phyloP scores from a whole-genome alignment of 106 monocot genomes.

The Xerophyta viscosa region DNA sequence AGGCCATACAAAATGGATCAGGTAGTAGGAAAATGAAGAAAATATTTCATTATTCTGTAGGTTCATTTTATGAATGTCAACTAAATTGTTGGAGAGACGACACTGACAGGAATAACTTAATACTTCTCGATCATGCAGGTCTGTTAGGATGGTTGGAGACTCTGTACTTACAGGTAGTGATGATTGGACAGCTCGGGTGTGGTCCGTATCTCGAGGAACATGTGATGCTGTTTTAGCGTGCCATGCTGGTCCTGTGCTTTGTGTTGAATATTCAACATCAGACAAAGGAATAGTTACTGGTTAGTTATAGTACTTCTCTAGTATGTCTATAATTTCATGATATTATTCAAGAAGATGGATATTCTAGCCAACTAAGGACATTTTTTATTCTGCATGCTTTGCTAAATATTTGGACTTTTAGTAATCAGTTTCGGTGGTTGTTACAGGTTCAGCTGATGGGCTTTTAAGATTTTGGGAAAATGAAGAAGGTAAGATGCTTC shows the following conservation, averaged over 20 bases:
- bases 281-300: conserved; percentile 96
- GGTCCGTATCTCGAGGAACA: conserved; percentile 86
- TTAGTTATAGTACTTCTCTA: conserved; percentile 11
- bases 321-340: not conserved
- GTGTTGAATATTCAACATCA: conserved; percentile 85
- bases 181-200: conserved; percentile 99
- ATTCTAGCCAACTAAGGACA: too few species aligned
- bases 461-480: conserved; percentile 90
- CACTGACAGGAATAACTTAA: too few species aligned
- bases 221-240: conserved; percentile 99
- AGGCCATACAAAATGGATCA: conserved; percentile 98
- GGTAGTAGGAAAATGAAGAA: conserved; percentile 15
- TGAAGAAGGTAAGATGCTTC: conserved; percentile 54
- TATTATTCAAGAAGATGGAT: not conserved
- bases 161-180: conserved; percentile 94
- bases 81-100: too few species aligned
- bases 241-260: conserved; percentile 92
- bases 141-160: conserved; percentile 90
- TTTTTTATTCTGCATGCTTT: not conserved
- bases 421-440: conserved; percentile 3
- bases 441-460: conserved; percentile 92
- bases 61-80: too few species aligned
- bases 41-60: not conserved
- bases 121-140: conserved; percentile 28
- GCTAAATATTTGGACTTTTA: not conserved